phyloP scores from a whole-genome alignment of 805 yeast genomes.

The Saccharomycopsis fermentans region DNA sequence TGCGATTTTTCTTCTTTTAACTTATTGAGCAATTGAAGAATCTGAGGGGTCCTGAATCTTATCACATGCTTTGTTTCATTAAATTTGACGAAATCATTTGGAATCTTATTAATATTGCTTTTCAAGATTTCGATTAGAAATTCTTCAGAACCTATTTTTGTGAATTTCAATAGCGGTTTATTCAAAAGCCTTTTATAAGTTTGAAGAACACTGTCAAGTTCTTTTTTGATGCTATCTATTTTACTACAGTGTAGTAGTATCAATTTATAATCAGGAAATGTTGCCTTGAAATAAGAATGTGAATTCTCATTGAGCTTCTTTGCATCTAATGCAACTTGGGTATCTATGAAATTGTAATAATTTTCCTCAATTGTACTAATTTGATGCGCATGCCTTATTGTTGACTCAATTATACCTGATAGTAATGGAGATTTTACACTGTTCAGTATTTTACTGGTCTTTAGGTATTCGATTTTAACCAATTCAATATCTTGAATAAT shows the following conservation, averaged over 20 bases:
- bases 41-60: slow-evolving; percentile 60
- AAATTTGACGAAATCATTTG: slow-evolving; percentile 67
- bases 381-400: slow-evolving; percentile 28
- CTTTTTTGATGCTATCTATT: slow-evolving; percentile 35
- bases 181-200: slow-evolving; percentile 36
- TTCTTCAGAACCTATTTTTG: slow-evolving; percentile 52
- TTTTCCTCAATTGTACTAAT: slow-evolving; percentile 24
- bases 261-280: slow-evolving; percentile 30
- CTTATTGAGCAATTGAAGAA: slow-evolving; percentile 39
- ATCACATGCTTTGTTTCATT: slow-evolving; percentile 60
- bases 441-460: not conserved
- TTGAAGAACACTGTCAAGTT: slow-evolving; percentile 44
- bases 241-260: slow-evolving; percentile 30
- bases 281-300: slow-evolving; percentile 32
- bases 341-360: slow-evolving; percentile 41
- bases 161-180: slow-evolving; percentile 47
- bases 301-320: slow-evolving; percentile 37
- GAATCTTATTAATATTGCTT: slow-evolving; percentile 44
- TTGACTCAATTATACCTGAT: slow-evolving; percentile 27
- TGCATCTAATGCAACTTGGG: slow-evolving; percentile 39
- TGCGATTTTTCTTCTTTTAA: slow-evolving; percentile 53
- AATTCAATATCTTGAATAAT: slow-evolving; percentile 26
- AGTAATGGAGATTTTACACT: slow-evolving; percentile 27
- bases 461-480: not conserved
- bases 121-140: slow-evolving; percentile 70